Conservation (phyloP, 2,329 filamentous ascomycete species). For the Drechslerella coelobrocha region DNA sequence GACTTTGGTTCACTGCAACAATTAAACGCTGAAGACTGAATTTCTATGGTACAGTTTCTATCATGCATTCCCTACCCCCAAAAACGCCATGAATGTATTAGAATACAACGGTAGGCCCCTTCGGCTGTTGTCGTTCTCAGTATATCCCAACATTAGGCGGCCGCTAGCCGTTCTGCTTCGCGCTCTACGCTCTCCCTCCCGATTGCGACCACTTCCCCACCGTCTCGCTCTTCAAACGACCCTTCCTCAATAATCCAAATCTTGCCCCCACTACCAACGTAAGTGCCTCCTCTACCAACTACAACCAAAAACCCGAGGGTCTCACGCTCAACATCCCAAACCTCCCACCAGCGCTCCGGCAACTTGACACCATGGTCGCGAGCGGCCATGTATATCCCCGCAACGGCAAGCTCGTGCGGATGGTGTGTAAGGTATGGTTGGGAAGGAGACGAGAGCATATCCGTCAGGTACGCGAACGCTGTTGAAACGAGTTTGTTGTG, state of each 20-base stretch:
- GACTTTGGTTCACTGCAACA: too few relatives aligned
- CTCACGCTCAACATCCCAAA: constrained; percentile 94
- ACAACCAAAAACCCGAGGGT: constrained; percentile 92
- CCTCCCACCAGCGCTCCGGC: constrained; percentile 95
- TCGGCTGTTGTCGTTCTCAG: too few relatives aligned
- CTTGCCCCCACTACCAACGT: constrained; percentile 6
- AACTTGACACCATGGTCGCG: constrained; percentile 77
- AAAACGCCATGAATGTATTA: too few relatives aligned
- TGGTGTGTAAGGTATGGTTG: constrained; percentile 91
- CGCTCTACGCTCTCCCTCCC: constrained; percentile 25
- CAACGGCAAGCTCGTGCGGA: constrained; percentile 80
- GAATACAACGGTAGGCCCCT: too few relatives aligned
- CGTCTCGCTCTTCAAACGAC: constrained; percentile 18
- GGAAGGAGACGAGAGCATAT: constrained; percentile 83
- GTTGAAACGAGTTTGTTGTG: constrained; percentile 67
- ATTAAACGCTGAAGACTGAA: too few relatives aligned
- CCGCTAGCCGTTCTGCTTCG: constrained; percentile 19
- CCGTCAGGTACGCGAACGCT: constrained; percentile 81
- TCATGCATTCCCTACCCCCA: too few relatives aligned
- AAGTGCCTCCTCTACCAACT: constrained; percentile 38
- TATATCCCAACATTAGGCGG: not conserved
- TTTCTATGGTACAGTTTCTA: too few relatives aligned
- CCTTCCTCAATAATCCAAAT: constrained; percentile 40
- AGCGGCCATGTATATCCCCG: constrained; percentile 88
- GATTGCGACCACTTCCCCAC: constrained; percentile 24